These are phyloP conservation scores for Gastrodia elata DNA, from an alignment of 106 monocot species.

Conservation along the genomic window DNA sequence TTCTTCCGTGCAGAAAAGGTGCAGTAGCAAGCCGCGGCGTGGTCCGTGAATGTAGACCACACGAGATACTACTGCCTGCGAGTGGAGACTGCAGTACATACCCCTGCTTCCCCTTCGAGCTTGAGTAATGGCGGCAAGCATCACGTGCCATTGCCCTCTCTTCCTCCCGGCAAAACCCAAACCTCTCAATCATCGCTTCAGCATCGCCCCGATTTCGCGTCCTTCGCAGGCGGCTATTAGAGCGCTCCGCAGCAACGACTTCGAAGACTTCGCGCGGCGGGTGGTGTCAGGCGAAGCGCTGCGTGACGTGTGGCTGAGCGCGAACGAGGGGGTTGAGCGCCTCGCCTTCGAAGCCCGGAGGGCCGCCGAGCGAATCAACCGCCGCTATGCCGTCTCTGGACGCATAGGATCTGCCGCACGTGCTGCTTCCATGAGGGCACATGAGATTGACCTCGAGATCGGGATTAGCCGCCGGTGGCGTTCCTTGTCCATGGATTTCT, in stretches of 20 bases:
- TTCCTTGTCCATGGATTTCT: slow-evolving; percentile 66
- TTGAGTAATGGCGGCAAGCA: slow-evolving; percentile 1
- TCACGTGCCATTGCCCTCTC: slow-evolving; percentile 13
- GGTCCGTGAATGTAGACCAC: not conserved
- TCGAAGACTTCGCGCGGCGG: slow-evolving; percentile 63
- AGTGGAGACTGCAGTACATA: not conserved
- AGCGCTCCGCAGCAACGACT: slow-evolving; percentile 51
- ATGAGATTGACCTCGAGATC: slow-evolving; percentile 71
- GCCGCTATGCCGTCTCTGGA: slow-evolving; percentile 46
- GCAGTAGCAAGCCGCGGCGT: not conserved
- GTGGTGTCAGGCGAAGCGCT: slow-evolving; percentile 62
- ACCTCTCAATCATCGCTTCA: slow-evolving; percentile 7
- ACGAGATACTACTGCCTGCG: not conserved
- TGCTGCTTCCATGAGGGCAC: slow-evolving; percentile 29
- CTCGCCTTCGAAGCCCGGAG: slow-evolving; percentile 61
- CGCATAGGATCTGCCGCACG: slow-evolving; percentile 46
- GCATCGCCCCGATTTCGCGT: not conserved
- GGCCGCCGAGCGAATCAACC: slow-evolving; percentile 65
- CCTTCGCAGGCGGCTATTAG: slow-evolving; percentile 12
- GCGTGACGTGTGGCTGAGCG: slow-evolving; percentile 65
- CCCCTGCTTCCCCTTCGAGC: not conserved
- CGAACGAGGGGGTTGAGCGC: slow-evolving; percentile 73
- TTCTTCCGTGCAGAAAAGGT: too few relatives aligned
- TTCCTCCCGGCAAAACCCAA: slow-evolving; percentile 3
- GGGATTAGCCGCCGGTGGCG: slow-evolving; percentile 61